Percentiles rank a stretch among this genome's conserved stretches.
phyloP scores from a whole-genome alignment of 108 stramenopile genomes.

The Aurantiochytrium sp. region DNA sequence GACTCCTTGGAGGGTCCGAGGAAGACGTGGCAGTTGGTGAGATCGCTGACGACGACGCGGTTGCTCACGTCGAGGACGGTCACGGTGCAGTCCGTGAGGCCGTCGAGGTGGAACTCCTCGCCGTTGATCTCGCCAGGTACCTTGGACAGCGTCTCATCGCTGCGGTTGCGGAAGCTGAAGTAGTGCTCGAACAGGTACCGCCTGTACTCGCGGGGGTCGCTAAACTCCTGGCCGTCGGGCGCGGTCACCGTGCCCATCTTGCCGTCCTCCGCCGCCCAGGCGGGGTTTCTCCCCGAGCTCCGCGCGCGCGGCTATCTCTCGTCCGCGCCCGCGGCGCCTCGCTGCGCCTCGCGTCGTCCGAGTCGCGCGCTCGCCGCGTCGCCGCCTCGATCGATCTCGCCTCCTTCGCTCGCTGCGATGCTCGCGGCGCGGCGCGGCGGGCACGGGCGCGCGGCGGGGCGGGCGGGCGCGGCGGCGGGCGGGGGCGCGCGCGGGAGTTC shows the following conservation, averaged over 20 bases:
- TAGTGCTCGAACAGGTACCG: slow-evolving; percentile 67
- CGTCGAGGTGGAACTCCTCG: slow-evolving; percentile 65
- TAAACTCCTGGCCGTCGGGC: slow-evolving; percentile 69
- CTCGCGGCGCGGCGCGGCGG: too few relatives aligned
- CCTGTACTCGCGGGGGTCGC: slow-evolving; percentile 56
- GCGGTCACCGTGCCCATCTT: not conserved
- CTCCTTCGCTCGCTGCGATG: too few relatives aligned
- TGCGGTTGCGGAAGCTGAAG: slow-evolving; percentile 63
- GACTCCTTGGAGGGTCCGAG: slow-evolving; percentile 67
- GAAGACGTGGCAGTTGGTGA: slow-evolving; percentile 60
- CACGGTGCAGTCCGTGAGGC: slow-evolving; percentile 59
- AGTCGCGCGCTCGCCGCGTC: too few relatives aligned
- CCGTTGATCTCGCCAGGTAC: slow-evolving; percentile 63
- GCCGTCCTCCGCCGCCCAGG: too few relatives aligned
- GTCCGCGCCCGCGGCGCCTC: too few relatives aligned
- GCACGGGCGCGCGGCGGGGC: too few relatives aligned
- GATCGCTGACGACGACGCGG: slow-evolving; percentile 64
- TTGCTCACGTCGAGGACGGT: slow-evolving; percentile 61
- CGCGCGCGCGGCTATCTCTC: too few relatives aligned
- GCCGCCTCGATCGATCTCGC: too few relatives aligned
- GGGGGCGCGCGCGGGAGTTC: too few relatives aligned
- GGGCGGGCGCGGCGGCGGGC: too few relatives aligned
- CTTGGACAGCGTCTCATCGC: slow-evolving; percentile 53
- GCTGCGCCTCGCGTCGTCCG: too few relatives aligned
- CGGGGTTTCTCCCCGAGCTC: too few relatives aligned